Evolutionary conservation across 495 filamentous ascomycete species (phyloP).

Genomic region (Terfezia boudieri): DNA sequence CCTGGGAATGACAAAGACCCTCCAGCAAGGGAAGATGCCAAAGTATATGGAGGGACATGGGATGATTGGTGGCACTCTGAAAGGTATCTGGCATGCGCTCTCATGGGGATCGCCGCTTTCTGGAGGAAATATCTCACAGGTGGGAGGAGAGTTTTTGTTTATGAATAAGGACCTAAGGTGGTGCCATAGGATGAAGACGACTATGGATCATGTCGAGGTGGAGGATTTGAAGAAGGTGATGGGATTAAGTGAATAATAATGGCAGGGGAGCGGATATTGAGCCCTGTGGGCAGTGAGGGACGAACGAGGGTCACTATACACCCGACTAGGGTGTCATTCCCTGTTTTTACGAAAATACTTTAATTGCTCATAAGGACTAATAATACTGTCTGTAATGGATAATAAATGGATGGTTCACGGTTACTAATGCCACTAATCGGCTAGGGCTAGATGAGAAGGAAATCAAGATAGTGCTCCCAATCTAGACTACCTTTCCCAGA

Average conservation of each 20-base stretch:
- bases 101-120: conserved; percentile 34
- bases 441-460: no score
- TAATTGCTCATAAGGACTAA: no score
- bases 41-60: conserved; percentile 36
- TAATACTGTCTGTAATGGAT: no score
- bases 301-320: no score
- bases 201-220: conserved; percentile 56
- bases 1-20: conserved; percentile 47
- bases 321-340: no score
- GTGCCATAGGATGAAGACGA: conserved; percentile 69
- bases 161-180: conserved; percentile 39
- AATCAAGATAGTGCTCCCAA: no score
- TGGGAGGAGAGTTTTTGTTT: conserved; percentile 65
- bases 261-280: no score
- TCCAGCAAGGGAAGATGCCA: conserved; percentile 39
- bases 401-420: no score
- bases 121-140: conserved; percentile 44
- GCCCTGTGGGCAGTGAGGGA: no score
- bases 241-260: neutral
- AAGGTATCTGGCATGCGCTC: conserved; percentile 34
- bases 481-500: no score
- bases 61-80: conserved; percentile 24
- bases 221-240: conserved; percentile 26
- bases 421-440: no score
- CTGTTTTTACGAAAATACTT: no score